Conservation (phyloP, 2,329 filamentous ascomycete species). For the Fragosphaeria purpurea region DNA sequence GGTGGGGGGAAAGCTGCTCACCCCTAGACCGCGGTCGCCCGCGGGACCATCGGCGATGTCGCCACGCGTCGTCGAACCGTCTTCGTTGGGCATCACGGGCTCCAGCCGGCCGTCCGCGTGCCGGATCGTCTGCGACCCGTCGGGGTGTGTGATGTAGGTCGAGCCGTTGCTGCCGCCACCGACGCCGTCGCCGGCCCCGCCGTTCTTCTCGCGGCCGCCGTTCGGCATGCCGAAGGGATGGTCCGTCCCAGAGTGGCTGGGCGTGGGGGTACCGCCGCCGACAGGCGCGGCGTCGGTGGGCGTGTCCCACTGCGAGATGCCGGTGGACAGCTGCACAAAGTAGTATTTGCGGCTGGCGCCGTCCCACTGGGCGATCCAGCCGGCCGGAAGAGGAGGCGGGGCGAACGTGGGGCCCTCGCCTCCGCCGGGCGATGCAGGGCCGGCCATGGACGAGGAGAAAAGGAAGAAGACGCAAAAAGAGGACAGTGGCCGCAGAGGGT, state of each 20-base stretch:
- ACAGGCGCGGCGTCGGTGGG: slow-evolving; percentile 55
- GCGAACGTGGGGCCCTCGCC: slow-evolving; percentile 49
- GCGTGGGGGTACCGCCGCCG: slow-evolving; percentile 44
- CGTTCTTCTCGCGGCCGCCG: slow-evolving; percentile 10
- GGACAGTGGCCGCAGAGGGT: too few relatives aligned
- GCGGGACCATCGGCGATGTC: slow-evolving; percentile 16
- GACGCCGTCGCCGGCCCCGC: not conserved
- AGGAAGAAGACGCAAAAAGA: too few relatives aligned
- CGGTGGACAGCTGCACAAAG: slow-evolving; percentile 62
- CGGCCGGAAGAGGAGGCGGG: slow-evolving; percentile 51
- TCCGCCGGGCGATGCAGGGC: slow-evolving; percentile 46
- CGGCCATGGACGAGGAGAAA: slow-evolving; percentile 33
- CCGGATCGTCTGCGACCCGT: slow-evolving; percentile 51
- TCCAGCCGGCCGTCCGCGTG: slow-evolving; percentile 52
- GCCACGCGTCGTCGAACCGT: slow-evolving; percentile 33
- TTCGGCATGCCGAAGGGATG: slow-evolving; percentile 52
- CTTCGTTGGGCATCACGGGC: slow-evolving; percentile 39
- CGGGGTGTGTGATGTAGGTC: slow-evolving; percentile 51
- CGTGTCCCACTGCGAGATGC: slow-evolving; percentile 64
- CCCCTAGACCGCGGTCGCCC: slow-evolving; percentile 52
- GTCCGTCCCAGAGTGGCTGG: slow-evolving; percentile 38
- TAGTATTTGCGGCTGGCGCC: slow-evolving; percentile 55
- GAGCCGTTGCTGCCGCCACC: slow-evolving; percentile 12
- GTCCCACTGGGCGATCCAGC: slow-evolving; percentile 65
- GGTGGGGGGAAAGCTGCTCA: slow-evolving; percentile 30